phyloP scores from a whole-genome alignment of 352 stramenopile genomes.

The Pythium guiyangense region DNA sequence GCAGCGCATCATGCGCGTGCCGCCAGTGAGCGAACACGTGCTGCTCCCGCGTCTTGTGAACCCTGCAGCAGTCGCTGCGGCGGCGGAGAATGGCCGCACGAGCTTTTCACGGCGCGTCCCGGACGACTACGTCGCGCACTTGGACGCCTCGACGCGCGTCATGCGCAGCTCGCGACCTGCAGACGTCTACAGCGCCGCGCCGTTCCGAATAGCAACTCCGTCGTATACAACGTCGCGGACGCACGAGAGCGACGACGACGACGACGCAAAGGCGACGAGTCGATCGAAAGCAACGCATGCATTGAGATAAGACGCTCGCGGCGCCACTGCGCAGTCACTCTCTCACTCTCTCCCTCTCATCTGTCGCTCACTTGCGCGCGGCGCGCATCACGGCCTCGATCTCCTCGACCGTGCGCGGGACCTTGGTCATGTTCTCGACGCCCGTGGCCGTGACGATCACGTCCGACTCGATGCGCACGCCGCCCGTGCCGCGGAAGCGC shows the following conservation, averaged over 20 bases:
- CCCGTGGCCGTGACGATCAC: constrained; percentile 94
- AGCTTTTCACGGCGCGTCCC: constrained; percentile 2
- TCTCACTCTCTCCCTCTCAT: not conserved
- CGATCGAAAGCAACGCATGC: constrained; percentile 7
- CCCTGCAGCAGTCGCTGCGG: not conserved
- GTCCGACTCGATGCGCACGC: constrained; percentile 98
- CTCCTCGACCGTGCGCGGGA: constrained; percentile 93
- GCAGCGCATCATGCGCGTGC: not conserved
- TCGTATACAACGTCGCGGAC: constrained; percentile 1
- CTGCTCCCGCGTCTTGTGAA: constrained; percentile 6
- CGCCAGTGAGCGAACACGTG: not conserved
- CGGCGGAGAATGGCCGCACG: not conserved
- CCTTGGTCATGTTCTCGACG: constrained; percentile 95
- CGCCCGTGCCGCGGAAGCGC: constrained; percentile 92
- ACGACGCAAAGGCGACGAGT: not conserved
- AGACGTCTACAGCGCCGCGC: constrained; percentile 16
- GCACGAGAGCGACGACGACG: not conserved
- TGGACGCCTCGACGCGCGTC: constrained; percentile 4
- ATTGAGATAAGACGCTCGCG: constrained; percentile 4
- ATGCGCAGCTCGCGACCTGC: constrained; percentile 4
- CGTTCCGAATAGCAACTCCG: constrained; percentile 16
- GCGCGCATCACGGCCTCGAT: constrained; percentile 93
- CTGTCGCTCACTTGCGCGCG: constrained; percentile 19
- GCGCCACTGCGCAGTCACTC: not conserved
- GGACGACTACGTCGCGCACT: constrained; percentile 1